phyloP scores from a whole-genome alignment of 768 basidiomycete genomes.

The Suillus hirtellus region DNA sequence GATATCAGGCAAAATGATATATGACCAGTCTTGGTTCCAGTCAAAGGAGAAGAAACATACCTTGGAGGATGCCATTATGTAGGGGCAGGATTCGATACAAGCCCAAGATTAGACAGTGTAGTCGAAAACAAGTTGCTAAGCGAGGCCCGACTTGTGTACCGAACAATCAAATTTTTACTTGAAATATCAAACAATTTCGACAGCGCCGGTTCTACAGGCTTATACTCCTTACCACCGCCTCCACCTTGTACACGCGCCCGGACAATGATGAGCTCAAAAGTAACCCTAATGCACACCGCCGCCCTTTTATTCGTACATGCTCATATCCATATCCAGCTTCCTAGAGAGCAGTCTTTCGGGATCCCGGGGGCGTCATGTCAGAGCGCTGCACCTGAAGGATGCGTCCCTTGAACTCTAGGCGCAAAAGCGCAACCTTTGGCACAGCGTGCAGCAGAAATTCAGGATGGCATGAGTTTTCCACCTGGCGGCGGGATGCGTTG shows the following conservation, averaged over 20 bases:
- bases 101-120: not conserved
- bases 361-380: not conserved
- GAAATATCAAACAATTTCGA: not conserved
- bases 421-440: constrained; percentile 4
- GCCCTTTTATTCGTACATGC: constrained; percentile 5
- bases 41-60: constrained; percentile 13
- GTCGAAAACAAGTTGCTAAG: not conserved
- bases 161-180: not conserved
- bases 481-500: not conserved
- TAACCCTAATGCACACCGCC: constrained; percentile 7
- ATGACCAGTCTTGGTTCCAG: constrained; percentile 26
- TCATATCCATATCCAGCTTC: not conserved
- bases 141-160: not conserved
- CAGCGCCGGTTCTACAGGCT: not conserved
- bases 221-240: not conserved
- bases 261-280: not conserved
- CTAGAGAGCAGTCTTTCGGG: not conserved
- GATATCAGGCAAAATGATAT: constrained; percentile 25
- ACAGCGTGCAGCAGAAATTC: constrained; percentile 2
- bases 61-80: constrained; percentile 14
- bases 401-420: not conserved
- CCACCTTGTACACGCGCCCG: not conserved
- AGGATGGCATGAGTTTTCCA: constrained; percentile 1
- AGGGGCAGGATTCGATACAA: not conserved
- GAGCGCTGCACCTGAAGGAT: no score